These are phyloP conservation scores for Rhodotorula sp. DNA, from an alignment of 1,284 basidiomycete species.

Conservation along the genomic window DNA sequence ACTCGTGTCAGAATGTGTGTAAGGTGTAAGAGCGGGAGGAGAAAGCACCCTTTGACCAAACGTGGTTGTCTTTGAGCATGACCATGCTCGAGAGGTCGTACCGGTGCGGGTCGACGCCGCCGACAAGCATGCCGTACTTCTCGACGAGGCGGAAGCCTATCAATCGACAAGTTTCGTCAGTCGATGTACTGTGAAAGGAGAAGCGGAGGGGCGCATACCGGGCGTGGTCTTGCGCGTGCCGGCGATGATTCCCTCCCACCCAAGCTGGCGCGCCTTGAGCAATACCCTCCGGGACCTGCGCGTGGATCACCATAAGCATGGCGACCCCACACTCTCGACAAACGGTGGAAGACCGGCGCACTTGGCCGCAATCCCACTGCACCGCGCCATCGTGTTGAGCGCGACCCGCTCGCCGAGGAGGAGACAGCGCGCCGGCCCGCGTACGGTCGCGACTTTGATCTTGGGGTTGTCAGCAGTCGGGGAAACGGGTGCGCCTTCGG, in stretches of 20 bases:
- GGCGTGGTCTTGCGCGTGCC: slow-evolving; percentile 98
- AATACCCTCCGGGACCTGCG: slow-evolving; percentile 75
- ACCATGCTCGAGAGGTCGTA: slow-evolving; percentile 98
- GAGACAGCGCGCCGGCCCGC: slow-evolving; percentile 81
- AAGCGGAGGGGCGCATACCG: slow-evolving; percentile 47
- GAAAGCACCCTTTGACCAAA: slow-evolving; percentile 84
- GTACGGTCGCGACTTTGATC: slow-evolving; percentile 83
- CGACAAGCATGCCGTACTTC: slow-evolving; percentile 98
- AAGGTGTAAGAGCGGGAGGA: not conserved
- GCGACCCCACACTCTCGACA: not conserved
- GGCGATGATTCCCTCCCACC: slow-evolving; percentile 86
- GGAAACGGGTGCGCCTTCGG: slow-evolving; percentile 78
- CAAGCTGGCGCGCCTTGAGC: slow-evolving; percentile 73
- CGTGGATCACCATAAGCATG: not conserved
- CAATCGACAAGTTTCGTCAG: too few species aligned
- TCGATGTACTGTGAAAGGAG: not conserved
- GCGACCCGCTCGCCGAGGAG: slow-evolving; percentile 94
- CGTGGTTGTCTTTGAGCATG: slow-evolving; percentile 99
- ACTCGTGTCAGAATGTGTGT: not conserved
- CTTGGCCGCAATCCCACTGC: slow-evolving; percentile 95
- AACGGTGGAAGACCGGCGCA: slow-evolving; percentile 52
- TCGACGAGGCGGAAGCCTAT: slow-evolving; percentile 91
- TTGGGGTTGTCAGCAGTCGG: slow-evolving; percentile 61
- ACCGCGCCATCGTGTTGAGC: slow-evolving; percentile 89
- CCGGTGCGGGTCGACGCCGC: slow-evolving; percentile 94